phyloP scores from a whole-genome alignment of 2,329 filamentous ascomycete species.

The Setomelanomma holmii region DNA sequence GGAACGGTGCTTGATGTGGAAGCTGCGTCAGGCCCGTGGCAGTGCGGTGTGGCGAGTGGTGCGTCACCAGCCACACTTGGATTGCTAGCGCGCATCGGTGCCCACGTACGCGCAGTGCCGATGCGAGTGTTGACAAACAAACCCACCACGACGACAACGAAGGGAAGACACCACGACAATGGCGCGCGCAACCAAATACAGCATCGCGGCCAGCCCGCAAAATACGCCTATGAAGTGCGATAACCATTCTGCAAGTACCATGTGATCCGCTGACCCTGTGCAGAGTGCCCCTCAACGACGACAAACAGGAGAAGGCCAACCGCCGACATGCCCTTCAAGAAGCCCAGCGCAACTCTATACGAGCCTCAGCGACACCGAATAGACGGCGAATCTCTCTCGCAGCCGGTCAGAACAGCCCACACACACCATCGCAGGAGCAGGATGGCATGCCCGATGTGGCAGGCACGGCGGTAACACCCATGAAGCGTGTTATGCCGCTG shows the following conservation, averaged over 20 bases:
- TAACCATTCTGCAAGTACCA: not conserved
- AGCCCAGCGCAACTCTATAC: conserved; percentile 90
- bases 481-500: conserved; percentile 88
- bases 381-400: conserved; percentile 69
- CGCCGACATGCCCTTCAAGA: conserved; percentile 88
- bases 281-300: conserved; percentile 96
- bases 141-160: conserved; percentile 22
- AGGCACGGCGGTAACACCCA: conserved; percentile 83
- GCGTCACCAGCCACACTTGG: not conserved
- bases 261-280: conserved; percentile 6
- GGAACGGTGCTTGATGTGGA: not conserved
- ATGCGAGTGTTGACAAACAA: conserved; percentile 32
- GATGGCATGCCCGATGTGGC: conserved; percentile 68
- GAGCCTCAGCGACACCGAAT: conserved; percentile 77
- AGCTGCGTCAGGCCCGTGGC: too few species aligned
- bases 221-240: conserved; percentile 48
- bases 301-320: conserved; percentile 87
- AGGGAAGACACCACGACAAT: conserved; percentile 46
- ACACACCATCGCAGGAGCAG: conserved; percentile 54
- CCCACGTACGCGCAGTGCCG: not conserved
- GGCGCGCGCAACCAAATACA: conserved; percentile 61
- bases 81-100: not conserved
- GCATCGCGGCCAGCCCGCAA: conserved; percentile 57
- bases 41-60: not conserved
- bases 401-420: conserved; percentile 55